These are phyloP conservation scores for Capsella rubella DNA, from an alignment of 441 rosid species.

Conservation along the genomic window DNA sequence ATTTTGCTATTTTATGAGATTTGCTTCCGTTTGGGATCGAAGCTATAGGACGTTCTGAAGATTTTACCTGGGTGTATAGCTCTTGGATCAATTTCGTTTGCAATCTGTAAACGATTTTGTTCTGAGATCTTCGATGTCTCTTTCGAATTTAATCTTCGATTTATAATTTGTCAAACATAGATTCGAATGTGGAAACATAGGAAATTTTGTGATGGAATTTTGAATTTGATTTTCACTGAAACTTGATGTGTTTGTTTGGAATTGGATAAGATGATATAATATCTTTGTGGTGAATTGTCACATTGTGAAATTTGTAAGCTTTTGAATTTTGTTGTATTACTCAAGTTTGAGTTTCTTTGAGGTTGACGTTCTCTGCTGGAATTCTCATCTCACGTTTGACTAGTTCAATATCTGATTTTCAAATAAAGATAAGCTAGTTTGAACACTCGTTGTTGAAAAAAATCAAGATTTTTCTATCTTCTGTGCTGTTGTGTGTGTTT, in stretches of 20 bases:
- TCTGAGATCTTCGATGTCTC: conserved; percentile 8
- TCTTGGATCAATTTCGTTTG: conserved; percentile 2
- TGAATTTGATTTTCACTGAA: conserved; percentile 9
- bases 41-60: background rate
- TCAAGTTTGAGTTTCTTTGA: conserved; percentile 14
- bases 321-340: background rate
- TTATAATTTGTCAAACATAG: conserved; percentile 8
- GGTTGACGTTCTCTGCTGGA: conserved; percentile 17
- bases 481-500: background rate
- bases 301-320: conserved; percentile 15
- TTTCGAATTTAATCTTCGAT: conserved; percentile 3
- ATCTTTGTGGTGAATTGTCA: conserved; percentile 13
- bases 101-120: background rate
- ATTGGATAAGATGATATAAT: conserved; percentile 7
- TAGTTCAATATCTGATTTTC: background rate
- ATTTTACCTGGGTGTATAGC: conserved; percentile 10
- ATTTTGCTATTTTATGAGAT: conserved; percentile 6
- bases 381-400: background rate
- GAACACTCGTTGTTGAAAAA: conserved; percentile 1
- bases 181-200: conserved; percentile 5
- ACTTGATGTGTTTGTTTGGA: background rate
- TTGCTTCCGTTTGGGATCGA: conserved; percentile 33
- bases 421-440: background rate
- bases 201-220: background rate
- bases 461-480: background rate